Conservation (phyloP, 768 basidiomycete genomes). For the Saitozyma sp. region DNA sequence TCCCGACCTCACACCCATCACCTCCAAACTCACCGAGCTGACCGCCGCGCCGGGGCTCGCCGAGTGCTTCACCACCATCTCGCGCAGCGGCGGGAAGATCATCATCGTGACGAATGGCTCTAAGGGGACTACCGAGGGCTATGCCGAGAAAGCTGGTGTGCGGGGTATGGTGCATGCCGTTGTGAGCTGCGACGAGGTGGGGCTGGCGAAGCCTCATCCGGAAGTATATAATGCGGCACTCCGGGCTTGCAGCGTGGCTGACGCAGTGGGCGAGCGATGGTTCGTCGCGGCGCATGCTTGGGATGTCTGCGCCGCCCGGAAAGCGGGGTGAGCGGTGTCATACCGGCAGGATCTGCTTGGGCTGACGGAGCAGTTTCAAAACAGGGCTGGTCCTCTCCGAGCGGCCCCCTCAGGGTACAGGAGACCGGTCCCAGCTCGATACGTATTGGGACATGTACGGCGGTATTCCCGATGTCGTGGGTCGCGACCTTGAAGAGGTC, state of each 20-base stretch:
- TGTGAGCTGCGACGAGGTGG: conserved; percentile 33
- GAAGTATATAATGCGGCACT: conserved; percentile 24
- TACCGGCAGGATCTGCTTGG: neutral
- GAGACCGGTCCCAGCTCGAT: conserved; percentile 8
- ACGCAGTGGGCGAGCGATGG: conserved; percentile 22
- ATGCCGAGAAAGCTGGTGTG: conserved; percentile 18
- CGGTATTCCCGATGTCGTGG: conserved; percentile 32
- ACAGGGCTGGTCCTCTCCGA: conserved; percentile 28
- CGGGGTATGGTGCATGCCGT: conserved; percentile 16
- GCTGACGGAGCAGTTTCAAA: conserved; percentile 21
- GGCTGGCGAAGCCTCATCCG: conserved; percentile 26
- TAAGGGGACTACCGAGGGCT: conserved; percentile 27
- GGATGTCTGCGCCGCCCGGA: conserved; percentile 31
- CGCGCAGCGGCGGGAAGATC: conserved; percentile 13
- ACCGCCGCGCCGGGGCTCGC: conserved; percentile 1
- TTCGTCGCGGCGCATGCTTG: conserved; percentile 38
- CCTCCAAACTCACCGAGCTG: neutral
- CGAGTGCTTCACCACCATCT: conserved; percentile 11
- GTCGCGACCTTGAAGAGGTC: conserved; percentile 20
- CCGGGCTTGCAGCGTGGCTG: neutral
- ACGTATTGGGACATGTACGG: conserved; percentile 27
- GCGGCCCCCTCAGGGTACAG: conserved; percentile 9
- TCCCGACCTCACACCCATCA: conserved; percentile 11
- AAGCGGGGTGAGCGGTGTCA: conserved; percentile 26
- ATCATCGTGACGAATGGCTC: conserved; percentile 34